These are phyloP conservation scores for Penicillium mononematosum DNA, from an alignment of 495 filamentous ascomycete genomes.

Conservation along the genomic window DNA sequence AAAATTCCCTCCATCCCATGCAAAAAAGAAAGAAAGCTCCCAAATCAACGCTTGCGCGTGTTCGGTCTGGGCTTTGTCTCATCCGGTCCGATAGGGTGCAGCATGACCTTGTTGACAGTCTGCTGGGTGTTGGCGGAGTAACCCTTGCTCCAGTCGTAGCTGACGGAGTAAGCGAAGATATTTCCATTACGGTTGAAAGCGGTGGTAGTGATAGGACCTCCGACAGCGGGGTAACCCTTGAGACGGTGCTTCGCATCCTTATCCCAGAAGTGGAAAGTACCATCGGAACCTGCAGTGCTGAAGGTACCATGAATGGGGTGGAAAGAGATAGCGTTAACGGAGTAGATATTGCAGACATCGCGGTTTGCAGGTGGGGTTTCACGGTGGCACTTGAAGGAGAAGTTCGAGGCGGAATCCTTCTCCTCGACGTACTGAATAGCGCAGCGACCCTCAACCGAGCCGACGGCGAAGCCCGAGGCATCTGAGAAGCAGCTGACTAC, in stretches of 20 bases:
- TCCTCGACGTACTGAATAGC: slow-evolving; percentile 88
- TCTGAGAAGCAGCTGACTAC: slow-evolving; percentile 83
- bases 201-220: slow-evolving; percentile 74
- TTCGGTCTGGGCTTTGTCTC: slow-evolving; percentile 79
- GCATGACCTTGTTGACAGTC: slow-evolving; percentile 78
- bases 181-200: slow-evolving; percentile 73
- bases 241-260: slow-evolving; percentile 83
- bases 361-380: slow-evolving; percentile 62
- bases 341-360: slow-evolving; percentile 75
- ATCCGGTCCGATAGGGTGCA: slow-evolving; percentile 72
- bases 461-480: slow-evolving; percentile 79
- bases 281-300: slow-evolving; percentile 84
- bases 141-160: slow-evolving; percentile 95
- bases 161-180: slow-evolving; percentile 87
- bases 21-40: slow-evolving; percentile 8
- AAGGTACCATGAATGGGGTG: slow-evolving; percentile 86
- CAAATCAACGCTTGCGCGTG: slow-evolving; percentile 64
- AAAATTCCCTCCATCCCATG: slow-evolving; percentile 4
- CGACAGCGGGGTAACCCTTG: slow-evolving; percentile 83
- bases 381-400: slow-evolving; percentile 93
- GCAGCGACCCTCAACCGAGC: slow-evolving; percentile 86
- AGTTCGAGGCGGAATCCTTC: slow-evolving; percentile 77
- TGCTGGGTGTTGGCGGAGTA: slow-evolving; percentile 68
- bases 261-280: slow-evolving; percentile 90
- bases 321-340: slow-evolving; percentile 87